Percentiles rank a stretch among this genome's conserved stretches.
Evolutionary conservation across 768 basidiomycete species (phyloP).

Genomic region (Kwoniella botswanensis): DNA sequence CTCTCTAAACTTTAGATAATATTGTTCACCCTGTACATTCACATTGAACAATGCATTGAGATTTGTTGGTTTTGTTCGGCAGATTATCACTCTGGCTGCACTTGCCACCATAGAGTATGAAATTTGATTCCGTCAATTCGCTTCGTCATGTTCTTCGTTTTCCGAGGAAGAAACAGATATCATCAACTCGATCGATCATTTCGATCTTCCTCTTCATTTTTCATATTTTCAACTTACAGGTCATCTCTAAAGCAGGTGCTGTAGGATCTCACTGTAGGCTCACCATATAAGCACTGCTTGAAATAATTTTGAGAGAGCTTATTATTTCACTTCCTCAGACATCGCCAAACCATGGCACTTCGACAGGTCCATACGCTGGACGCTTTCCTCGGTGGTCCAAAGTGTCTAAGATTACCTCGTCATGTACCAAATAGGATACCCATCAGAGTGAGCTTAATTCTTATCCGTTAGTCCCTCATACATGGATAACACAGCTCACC

Average conservation of each 20-base stretch:
- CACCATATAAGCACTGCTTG: no score
- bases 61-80: neutral
- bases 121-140: conserved; percentile 13
- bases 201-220: neutral
- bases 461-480: no score
- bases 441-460: neutral
- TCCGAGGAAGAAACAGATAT: neutral
- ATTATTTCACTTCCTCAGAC: neutral
- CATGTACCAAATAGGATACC: neutral
- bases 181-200: conserved; percentile 6
- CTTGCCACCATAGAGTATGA: neutral
- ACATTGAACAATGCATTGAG: neutral
- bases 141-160: conserved; percentile 4
- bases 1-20: neutral
- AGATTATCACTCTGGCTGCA: neutral
- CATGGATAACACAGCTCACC: no score
- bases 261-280: no score
- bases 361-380: neutral
- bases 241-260: no score
- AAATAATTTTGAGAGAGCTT: no score
- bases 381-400: neutral
- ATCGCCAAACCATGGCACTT: conserved; percentile 2
- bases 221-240: neutral
- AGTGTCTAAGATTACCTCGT: neutral
- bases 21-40: neutral